Conservation (phyloP, 2,329 filamentous ascomycete species). For the Arthroderma sp. region DNA sequence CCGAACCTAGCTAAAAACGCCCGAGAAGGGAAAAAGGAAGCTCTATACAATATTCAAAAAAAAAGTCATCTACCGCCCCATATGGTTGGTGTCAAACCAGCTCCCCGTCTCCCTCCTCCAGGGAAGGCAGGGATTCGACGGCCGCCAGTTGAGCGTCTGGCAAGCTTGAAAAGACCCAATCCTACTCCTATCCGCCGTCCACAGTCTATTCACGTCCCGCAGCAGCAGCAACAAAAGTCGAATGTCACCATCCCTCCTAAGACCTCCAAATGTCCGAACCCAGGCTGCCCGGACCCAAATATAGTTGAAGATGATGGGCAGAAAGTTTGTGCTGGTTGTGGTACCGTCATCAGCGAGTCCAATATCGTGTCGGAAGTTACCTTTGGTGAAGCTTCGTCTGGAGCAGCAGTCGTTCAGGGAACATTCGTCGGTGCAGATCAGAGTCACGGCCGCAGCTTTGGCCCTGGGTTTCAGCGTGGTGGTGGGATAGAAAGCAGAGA, state of each 20-base stretch:
- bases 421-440: constrained; percentile 79
- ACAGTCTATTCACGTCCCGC: constrained; percentile 13
- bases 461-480: constrained; percentile 36
- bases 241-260: constrained; percentile 21
- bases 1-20: not conserved
- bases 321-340: constrained; percentile 66
- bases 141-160: constrained; percentile 28
- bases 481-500: constrained; percentile 40
- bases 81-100: constrained; percentile 13
- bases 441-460: constrained; percentile 56
- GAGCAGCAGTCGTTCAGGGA: constrained; percentile 82
- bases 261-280: constrained; percentile 35
- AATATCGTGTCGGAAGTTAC: constrained; percentile 87
- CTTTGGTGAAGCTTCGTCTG: constrained; percentile 76
- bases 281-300: constrained; percentile 34
- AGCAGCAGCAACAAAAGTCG: constrained; percentile 16
- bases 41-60: not conserved
- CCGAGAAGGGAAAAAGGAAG: not conserved
- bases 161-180: constrained; percentile 29
- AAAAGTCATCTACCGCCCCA: not conserved
- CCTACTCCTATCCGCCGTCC: constrained; percentile 30
- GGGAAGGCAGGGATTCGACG: constrained; percentile 24
- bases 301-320: constrained; percentile 37
- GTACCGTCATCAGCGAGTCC: constrained; percentile 68
- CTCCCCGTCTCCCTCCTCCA: constrained; percentile 14